Percentiles rank a stretch among this genome's conserved stretches.
These are phyloP conservation scores for Isatis lusitanica DNA, from an alignment of 441 rosid genomes.

Conservation along the genomic window DNA sequence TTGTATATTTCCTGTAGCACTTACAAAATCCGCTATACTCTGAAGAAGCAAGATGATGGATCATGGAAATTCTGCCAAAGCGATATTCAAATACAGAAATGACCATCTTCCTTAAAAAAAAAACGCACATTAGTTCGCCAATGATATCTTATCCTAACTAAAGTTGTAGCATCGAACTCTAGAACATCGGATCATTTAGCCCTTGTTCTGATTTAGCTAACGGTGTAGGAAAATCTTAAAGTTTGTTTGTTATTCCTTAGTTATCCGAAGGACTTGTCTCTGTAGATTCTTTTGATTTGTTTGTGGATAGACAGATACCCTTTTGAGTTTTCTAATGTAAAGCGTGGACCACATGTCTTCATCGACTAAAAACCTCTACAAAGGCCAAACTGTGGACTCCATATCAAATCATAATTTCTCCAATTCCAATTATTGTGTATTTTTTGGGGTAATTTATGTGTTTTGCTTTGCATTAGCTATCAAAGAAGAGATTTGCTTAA, in stretches of 20 bases:
- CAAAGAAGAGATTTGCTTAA: too few species aligned
- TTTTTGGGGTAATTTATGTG: too few species aligned
- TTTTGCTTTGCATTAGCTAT: too few species aligned
- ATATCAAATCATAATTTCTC: too few species aligned
- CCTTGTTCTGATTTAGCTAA: slow-evolving; percentile 27
- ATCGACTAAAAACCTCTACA: too few species aligned
- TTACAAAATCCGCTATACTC: slow-evolving; percentile 65
- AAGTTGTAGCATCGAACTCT: slow-evolving; percentile 18
- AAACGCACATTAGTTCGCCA: neutral
- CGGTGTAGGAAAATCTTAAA: slow-evolving; percentile 22
- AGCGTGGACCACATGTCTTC: neutral
- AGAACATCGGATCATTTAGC: slow-evolving; percentile 15
- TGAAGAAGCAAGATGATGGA: slow-evolving; percentile 80
- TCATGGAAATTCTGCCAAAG: slow-evolving; percentile 79
- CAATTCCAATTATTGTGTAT: too few species aligned
- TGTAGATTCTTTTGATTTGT: slow-evolving; percentile 27
- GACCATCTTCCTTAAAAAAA: slow-evolving; percentile 27
- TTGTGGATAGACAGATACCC: slow-evolving; percentile 8
- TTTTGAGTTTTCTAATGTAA: slow-evolving; percentile 12
- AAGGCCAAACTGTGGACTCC: too few species aligned
- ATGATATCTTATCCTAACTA: slow-evolving; percentile 9
- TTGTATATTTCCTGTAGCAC: slow-evolving; percentile 47
- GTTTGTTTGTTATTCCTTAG: slow-evolving; percentile 4
- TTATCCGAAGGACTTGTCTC: neutral
- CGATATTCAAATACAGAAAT: slow-evolving; percentile 53